These are phyloP conservation scores for Phytophthora chlamydospora DNA, from an alignment of 352 stramenopile genomes.

Conservation along the genomic window DNA sequence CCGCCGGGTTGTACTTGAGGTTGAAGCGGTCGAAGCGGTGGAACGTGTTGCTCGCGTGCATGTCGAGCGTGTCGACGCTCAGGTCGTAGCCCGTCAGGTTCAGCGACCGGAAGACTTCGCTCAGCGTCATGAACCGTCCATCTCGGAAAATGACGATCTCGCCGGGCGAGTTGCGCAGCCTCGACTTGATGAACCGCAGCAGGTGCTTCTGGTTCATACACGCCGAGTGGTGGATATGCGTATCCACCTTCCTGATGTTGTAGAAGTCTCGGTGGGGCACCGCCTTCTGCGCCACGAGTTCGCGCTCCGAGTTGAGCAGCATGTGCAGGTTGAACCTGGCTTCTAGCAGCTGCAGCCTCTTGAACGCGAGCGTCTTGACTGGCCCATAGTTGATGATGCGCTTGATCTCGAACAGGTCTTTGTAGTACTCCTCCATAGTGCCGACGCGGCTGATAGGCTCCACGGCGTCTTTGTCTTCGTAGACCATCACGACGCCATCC, in stretches of 20 bases:
- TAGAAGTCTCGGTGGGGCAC: constrained; percentile 99
- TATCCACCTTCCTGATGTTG: constrained; percentile 98
- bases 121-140: constrained; percentile 96
- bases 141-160: constrained; percentile 97
- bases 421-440: constrained; percentile 67
- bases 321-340: constrained; percentile 96
- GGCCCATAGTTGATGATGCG: constrained; percentile 89
- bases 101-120: constrained; percentile 93
- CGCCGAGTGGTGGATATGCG: constrained; percentile 97
- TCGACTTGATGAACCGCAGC: constrained; percentile 92
- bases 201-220: constrained; percentile 98
- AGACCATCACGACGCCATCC: constrained; percentile 67
- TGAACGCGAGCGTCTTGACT: constrained; percentile 88
- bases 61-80: constrained; percentile 98
- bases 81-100: constrained; percentile 97
- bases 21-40: constrained; percentile 99
- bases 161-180: constrained; percentile 76
- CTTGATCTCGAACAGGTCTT: constrained; percentile 82
- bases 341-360: constrained; percentile 90
- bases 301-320: constrained; percentile 95
- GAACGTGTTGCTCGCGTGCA: constrained; percentile 99
- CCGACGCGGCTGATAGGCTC: constrained; percentile 50
- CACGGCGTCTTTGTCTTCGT: constrained; percentile 30
- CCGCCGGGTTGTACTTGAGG: constrained; percentile 98
- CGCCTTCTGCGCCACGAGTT: constrained; percentile 95